Evolutionary conservation across 257 asterid species (phyloP), one percentile per base, ranked within the genome.

Genomic region (Fraxinus anomala): DNA sequence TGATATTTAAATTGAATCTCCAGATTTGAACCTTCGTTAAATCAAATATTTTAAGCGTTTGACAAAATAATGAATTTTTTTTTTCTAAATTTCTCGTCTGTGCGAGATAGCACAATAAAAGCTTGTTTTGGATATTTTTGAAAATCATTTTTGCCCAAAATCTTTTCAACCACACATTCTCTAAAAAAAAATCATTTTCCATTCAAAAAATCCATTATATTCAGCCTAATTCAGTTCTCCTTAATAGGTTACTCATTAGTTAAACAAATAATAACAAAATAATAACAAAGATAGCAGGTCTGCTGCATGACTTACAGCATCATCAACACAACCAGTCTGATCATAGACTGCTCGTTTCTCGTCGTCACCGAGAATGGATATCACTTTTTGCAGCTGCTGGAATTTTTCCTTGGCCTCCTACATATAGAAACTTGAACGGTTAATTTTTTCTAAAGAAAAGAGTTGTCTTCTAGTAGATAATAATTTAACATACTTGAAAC

Each of bases 351-450:
- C 94, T 73, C 97, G 95, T 76, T 94, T 94, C 81, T 92, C 99
- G 80, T 87, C 97, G 67, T 94, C 97, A 11, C 97, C 97, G 70
- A 94, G 96, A 76, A 94, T 82, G 37, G 99, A 85, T 67, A 94
- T 91, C 80, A 94, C 97, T 87, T 91, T 91, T 80, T 95, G 99
- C 82, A 95, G 86, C 86, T 93, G 96, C 92, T 93, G 99, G 82
- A 95, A 95, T 82, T 91, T 95, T 82, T 95, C 98, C 85, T 95
- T 95, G 63, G 99, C 99, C 75, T 90, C 96, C 99, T 94, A 75
- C 75, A 80, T 12, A 68, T 34, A 70, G 75, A 80, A 71, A 39
- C 17, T 34, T 39, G 68, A 76, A 79, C 21, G 2, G 39, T 81
- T 42, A 61, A 68, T 12, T 26, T 71, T 4, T 63, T 37, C 26